Conservation (phyloP, 208 protist species). For the Crithidia mellificae region DNA sequence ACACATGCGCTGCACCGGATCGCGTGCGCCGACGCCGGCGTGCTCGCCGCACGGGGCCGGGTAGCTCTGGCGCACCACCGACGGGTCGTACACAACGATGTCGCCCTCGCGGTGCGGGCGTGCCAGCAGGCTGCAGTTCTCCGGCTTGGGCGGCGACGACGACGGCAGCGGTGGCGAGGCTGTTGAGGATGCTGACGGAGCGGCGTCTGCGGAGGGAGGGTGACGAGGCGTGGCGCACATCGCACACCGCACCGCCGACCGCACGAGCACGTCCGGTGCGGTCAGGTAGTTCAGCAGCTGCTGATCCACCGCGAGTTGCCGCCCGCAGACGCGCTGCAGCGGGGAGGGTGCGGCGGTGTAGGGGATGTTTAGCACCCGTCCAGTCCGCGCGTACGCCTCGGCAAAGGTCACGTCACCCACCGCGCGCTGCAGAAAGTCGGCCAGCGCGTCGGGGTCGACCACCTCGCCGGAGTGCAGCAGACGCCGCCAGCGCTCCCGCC, state of each 20-base stretch:
- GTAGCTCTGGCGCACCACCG: constrained; percentile 37
- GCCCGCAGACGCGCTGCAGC: constrained; percentile 9
- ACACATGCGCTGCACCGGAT: constrained; percentile 43
- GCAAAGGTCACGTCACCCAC: constrained; percentile 82
- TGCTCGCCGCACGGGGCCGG: constrained; percentile 15
- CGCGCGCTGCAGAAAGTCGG: constrained; percentile 48
- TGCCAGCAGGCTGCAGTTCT: constrained; percentile 31
- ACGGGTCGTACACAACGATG: constrained; percentile 44
- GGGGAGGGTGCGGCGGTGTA: constrained; percentile 31
- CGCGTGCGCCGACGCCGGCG: constrained; percentile 23
- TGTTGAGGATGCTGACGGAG: background rate
- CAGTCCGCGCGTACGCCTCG: constrained; percentile 77
- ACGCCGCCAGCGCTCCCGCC: constrained; percentile 28
- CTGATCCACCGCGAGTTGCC: constrained; percentile 2
- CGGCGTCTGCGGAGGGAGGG: background rate
- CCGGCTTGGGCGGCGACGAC: too few species aligned
- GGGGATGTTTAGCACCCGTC: constrained; percentile 80
- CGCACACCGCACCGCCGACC: constrained; percentile 50
- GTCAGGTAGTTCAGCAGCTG: constrained; percentile 82
- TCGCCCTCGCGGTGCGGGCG: constrained; percentile 32
- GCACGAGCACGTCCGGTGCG: constrained; percentile 68
- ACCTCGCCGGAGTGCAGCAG: constrained; percentile 49
- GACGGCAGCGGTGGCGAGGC: too few species aligned
- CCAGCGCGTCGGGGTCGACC: constrained; percentile 55
- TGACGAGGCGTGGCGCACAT: constrained; percentile 4